These are phyloP conservation scores for Ricinus communis DNA, from an alignment of 345 rosid species.

Conservation along the genomic window DNA sequence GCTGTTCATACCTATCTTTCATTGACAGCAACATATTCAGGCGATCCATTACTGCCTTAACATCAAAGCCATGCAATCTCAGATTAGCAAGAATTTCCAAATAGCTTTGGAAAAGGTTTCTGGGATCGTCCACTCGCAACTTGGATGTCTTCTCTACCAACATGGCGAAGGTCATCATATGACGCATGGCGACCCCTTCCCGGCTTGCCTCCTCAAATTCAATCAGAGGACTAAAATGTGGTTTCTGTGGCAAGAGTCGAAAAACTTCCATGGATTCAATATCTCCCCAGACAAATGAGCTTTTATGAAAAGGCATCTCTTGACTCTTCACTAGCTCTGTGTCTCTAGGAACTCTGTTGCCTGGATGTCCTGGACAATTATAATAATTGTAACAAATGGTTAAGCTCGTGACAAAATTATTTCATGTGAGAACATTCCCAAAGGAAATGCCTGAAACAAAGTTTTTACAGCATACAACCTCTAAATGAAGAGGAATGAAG, in stretches of 20 bases:
- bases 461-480: not conserved
- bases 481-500: not conserved
- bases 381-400: too few species aligned
- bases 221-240: constrained; percentile 35
- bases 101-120: constrained; percentile 6
- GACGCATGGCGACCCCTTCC: constrained; percentile 36
- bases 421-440: not conserved
- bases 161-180: constrained; percentile 36
- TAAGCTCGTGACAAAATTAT: too few species aligned
- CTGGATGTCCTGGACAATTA: too few species aligned
- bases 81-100: constrained; percentile 24
- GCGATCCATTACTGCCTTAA: constrained; percentile 12
- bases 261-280: constrained; percentile 32
- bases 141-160: constrained; percentile 21
- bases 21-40: constrained; percentile 18
- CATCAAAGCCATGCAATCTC: constrained; percentile 32
- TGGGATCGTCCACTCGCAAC: constrained; percentile 19
- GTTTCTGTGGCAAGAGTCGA: constrained; percentile 30
- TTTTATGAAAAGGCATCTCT: constrained; percentile 16
- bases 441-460: not conserved
- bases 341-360: not conserved
- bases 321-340: not conserved
- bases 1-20: constrained; percentile 22
- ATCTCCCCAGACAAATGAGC: constrained; percentile 18
- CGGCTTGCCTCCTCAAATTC: constrained; percentile 18